phyloP scores from a whole-genome alignment of 345 rosid species.

The Gossypium rotundifolium region DNA sequence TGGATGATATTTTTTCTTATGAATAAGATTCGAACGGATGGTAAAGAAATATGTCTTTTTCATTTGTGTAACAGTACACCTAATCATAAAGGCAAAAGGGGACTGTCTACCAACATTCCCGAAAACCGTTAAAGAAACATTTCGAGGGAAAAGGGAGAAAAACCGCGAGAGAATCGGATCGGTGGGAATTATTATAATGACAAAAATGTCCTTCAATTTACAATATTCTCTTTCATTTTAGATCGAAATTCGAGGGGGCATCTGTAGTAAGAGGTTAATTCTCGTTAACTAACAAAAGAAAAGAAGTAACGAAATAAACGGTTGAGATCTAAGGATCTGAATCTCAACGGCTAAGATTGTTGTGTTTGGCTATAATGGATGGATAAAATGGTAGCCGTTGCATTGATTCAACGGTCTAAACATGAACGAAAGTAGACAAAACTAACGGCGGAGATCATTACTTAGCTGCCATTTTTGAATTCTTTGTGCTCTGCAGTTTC shows the following conservation, averaged over 20 bases:
- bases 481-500: constrained; percentile 46
- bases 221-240: neutral
- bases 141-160: neutral
- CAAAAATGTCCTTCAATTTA: constrained; percentile 16
- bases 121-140: constrained; percentile 30
- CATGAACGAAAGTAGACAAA: neutral
- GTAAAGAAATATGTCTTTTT: too few relatives aligned
- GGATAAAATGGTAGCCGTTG: neutral
- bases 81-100: constrained; percentile 8
- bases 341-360: constrained; percentile 42
- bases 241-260: neutral
- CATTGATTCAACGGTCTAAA: constrained; percentile 17
- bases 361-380: neutral
- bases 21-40: too few relatives aligned
- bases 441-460: constrained; percentile 41
- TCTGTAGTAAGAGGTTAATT: neutral
- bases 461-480: constrained; percentile 65
- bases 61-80: too few relatives aligned
- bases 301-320: constrained; percentile 37
- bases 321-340: constrained; percentile 49
- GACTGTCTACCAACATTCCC: constrained; percentile 10
- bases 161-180: constrained; percentile 5
- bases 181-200: constrained; percentile 6
- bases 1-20: too few relatives aligned
- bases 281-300: constrained; percentile 1